Evolutionary conservation across 2,329 filamentous ascomycete species (phyloP), one percentile per base, ranked within the genome.

Genomic region (Phoma sp.): DNA sequence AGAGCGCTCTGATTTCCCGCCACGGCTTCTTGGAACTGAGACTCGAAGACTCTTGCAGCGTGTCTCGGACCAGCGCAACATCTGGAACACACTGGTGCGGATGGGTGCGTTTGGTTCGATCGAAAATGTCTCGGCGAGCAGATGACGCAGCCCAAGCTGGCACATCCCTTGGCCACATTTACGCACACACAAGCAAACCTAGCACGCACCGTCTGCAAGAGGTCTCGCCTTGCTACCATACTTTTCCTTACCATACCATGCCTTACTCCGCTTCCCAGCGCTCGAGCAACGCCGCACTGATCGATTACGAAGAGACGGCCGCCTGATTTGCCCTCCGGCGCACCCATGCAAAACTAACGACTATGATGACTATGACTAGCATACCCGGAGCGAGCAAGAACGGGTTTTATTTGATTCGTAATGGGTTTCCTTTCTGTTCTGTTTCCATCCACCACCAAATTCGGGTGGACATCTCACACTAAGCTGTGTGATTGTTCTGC

Each of bases 341-440:
- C 62, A 68, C 63, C 52, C 35, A 29, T 3, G 27, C 27, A 29
- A 29, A 9, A 55, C 58, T 73, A 62, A 73, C 62, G 70, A 72
- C 60, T 65, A 62, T 70, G 57, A 74, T 49, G 69, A 72, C 60
- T 62, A 74, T 58, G 68, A 71, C 58, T 55, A 71, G 69, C 70
- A 73, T 73, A 65, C 57, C 60, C 56, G 63, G 64, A 67, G 67
- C 55, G 58, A 59, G 58, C 46, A 59, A 60, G 65, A 64, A 53
- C 52, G 52, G 53, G 48, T 45, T 59, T 58, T 29, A 29, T 9
- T 29, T 29, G 6, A 42, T 39, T 62, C 33, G 54, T 59, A 39
- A 55, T 59, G 47, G 41, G 32, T 49, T 58, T 53, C 50, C 48
- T 50, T 42, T 33, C 45, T 53, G 48, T 53, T 55, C 56, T 50